Evolutionary conservation across 169 alveolate genomes (phyloP), one percentile per base, ranked within the genome.

Genomic region (Plasmodium malariae): DNA sequence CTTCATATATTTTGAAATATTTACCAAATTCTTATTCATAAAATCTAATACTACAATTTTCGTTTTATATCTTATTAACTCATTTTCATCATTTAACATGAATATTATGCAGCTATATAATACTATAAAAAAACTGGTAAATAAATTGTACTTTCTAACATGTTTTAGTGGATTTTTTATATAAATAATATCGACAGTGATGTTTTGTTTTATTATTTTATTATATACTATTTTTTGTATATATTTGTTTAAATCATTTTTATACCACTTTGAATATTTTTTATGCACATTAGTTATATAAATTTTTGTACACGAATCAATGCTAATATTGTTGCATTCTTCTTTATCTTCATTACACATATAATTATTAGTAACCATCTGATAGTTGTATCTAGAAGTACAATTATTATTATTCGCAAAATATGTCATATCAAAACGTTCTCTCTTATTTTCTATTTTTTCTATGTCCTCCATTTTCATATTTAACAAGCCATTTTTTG

Each of bases 51-150:
- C 12, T 55, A 34, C 40, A 68, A 86, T 51, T 69, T 69, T 86
- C 17, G 80, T 62, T 48, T 70, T 55, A 49, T 86, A 86, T 36
- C 92, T 26, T 55, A 86, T 69, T 49, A 51, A 36, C 26, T 86
- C 87, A 63, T 60, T 86, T 86, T 86, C 92, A 55, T 68, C 86
- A 86, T 86, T 86, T 71, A 86, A 37, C 87, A 86, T 68, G 59
- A 69, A 86, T 86, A 86, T 70, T 62, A 86, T 21, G 30, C 78
- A 54, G 70, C 87, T 57, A 63, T 86, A 86, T 40, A 86, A 62
- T 69, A 43, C 63, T 34, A 59, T 72, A 71, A 86, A 86, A 74
- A 86, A 86, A 37, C 76, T 63, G 5, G 92, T 86, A 71, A 32
- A 86, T 48, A 86, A 86, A 36, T 86, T 86, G 34, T 86, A 72